Conservation (phyloP, 2,329 filamentous ascomycete species). For the Ophioceras dolichostomum region DNA sequence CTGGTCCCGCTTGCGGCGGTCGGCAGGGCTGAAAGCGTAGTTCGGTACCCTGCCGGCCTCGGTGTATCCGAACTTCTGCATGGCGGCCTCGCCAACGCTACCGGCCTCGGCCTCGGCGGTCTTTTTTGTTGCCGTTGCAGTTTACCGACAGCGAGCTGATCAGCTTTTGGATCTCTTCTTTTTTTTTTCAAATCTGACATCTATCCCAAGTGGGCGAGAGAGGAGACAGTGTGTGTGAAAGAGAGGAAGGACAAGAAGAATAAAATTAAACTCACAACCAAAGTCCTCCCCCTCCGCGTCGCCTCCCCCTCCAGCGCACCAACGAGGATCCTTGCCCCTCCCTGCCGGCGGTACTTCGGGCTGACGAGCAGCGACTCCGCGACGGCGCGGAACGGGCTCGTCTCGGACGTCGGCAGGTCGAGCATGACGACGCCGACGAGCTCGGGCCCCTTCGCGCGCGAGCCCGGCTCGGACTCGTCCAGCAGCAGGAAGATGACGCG, state of each 20-base stretch:
- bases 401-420: constrained; percentile 36
- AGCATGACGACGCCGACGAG: constrained; percentile 46
- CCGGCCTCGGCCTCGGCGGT: constrained; percentile 32
- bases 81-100: constrained; percentile 40
- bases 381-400: constrained; percentile 37
- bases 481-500: constrained; percentile 43
- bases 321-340: constrained; percentile 40
- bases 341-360: constrained; percentile 33
- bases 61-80: constrained; percentile 41
- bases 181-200: too few species aligned
- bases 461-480: constrained; percentile 18
- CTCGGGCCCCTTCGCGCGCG: constrained; percentile 26
- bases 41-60: constrained; percentile 42
- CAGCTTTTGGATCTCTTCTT: too few species aligned
- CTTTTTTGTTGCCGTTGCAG: too few species aligned
- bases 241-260: constrained; percentile 11
- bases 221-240: constrained; percentile 12
- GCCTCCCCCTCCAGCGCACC: constrained; percentile 43
- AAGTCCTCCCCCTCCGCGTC: constrained; percentile 28
- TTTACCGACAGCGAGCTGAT: too few species aligned
- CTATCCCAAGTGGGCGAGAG: too few species aligned
- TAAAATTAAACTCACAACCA: constrained; percentile 35
- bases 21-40: constrained; percentile 35
- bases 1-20: constrained; percentile 31
- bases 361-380: constrained; percentile 48